Percentiles rank a stretch among this genome's conserved stretches.
Conservation (phyloP, 768 basidiomycete species). For the Harrya chromipes region DNA sequence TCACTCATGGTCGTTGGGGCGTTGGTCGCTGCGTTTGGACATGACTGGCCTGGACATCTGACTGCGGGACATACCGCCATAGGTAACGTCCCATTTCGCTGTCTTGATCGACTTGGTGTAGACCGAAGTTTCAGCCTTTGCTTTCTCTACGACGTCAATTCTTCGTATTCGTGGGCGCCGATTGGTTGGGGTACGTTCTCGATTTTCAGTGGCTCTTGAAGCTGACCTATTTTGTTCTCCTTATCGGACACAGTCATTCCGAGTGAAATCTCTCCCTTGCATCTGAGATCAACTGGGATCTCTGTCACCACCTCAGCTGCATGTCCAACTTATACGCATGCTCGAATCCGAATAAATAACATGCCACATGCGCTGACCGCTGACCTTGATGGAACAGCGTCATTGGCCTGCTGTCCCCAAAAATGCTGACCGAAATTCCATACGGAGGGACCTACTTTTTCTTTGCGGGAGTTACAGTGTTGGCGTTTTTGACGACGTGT, state of each 20-base stretch:
- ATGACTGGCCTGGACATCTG: conserved; percentile 27
- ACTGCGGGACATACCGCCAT: conserved; percentile 28
- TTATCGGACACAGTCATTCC: conserved; percentile 33
- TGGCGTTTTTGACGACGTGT: conserved; percentile 31
- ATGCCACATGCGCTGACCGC: background rate
- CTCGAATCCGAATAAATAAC: background rate
- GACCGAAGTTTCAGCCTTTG: conserved; percentile 27
- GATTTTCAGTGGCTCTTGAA: no score
- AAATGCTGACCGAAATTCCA: conserved; percentile 21
- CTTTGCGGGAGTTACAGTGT: conserved; percentile 24
- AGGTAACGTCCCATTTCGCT: conserved; percentile 22
- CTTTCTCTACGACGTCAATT: conserved; percentile 38
- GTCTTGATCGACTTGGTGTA: conserved; percentile 8
- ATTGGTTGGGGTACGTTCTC: conserved; percentile 29
- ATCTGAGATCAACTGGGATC: conserved; percentile 40
- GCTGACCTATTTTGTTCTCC: background rate
- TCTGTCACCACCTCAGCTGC: conserved; percentile 41
- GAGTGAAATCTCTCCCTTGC: conserved; percentile 41
- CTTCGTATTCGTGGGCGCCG: conserved; percentile 34
- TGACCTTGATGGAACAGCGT: conserved; percentile 12
- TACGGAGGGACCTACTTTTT: conserved; percentile 28
- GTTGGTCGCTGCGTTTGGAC: conserved; percentile 26
- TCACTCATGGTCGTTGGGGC: conserved; percentile 29
- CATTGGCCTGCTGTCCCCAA: conserved; percentile 29
- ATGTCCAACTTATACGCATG: conserved; percentile 34